Percentiles rank a stretch among this genome's conserved stretches.
Evolutionary conservation across 1,284 basidiomycete genomes (phyloP).

Genomic region (Ganoderma sp.): DNA sequence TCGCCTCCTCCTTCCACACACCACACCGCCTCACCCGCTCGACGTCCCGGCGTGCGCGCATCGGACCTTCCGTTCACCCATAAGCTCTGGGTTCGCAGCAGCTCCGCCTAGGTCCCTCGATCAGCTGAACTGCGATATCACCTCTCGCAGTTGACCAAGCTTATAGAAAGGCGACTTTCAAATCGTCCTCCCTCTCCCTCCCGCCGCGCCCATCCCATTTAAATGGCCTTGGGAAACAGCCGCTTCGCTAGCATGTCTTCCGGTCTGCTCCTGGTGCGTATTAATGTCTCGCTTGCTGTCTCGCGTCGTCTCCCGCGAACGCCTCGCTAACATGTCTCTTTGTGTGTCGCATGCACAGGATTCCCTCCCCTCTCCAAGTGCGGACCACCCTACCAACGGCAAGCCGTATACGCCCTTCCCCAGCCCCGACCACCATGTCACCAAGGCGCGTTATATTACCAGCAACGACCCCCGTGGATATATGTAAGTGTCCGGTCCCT

Average conservation of each 20-base stretch:
- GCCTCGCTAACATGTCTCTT: neutral
- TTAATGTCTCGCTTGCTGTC: neutral
- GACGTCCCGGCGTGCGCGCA: slow-evolving; percentile 5
- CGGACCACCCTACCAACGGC: slow-evolving; percentile 44
- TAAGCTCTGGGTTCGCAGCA: slow-evolving; percentile 16
- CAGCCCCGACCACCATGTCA: slow-evolving; percentile 78
- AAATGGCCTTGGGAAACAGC: slow-evolving; percentile 40
- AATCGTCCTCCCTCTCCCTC: slow-evolving; percentile 6
- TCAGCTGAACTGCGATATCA: slow-evolving; percentile 10
- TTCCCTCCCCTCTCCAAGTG: slow-evolving; percentile 53
- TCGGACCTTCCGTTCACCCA: slow-evolving; percentile 17
- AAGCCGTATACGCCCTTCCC: slow-evolving; percentile 78
- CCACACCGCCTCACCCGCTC: slow-evolving; percentile 3
- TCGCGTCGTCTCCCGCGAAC: neutral
- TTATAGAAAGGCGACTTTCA: slow-evolving; percentile 5
- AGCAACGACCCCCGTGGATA: slow-evolving; percentile 87
- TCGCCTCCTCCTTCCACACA: slow-evolving; percentile 2
- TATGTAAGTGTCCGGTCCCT: slow-evolving; percentile 55
- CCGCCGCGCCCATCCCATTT: slow-evolving; percentile 9
- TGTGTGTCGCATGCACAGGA: slow-evolving; percentile 46
- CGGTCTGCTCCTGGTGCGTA: slow-evolving; percentile 38
- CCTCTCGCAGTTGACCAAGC: neutral
- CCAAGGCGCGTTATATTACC: slow-evolving; percentile 84
- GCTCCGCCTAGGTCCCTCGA: slow-evolving; percentile 18
- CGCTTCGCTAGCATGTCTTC: slow-evolving; percentile 42